These are phyloP conservation scores for Penicillium salamii DNA, from an alignment of 495 filamentous ascomycete species.

Conservation along the genomic window DNA sequence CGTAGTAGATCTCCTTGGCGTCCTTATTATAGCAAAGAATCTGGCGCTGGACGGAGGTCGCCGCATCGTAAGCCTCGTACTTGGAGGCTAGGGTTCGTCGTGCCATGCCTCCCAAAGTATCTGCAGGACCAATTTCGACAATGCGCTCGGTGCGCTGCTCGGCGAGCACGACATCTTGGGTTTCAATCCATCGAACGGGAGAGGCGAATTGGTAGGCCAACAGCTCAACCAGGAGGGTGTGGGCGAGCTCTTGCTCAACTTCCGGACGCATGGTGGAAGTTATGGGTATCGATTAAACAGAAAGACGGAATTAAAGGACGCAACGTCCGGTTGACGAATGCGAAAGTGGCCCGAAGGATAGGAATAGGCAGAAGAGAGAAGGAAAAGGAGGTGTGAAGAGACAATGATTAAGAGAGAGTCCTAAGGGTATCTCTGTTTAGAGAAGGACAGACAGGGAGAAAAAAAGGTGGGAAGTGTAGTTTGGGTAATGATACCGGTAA, in stretches of 20 bases:
- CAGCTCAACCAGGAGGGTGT: conserved; percentile 96
- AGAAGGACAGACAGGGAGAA: too few species aligned
- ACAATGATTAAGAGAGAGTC: too few species aligned
- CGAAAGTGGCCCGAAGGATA: conserved; percentile 4
- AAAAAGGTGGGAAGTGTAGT: too few species aligned
- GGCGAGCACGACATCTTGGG: conserved; percentile 97
- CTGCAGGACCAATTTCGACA: conserved; percentile 94
- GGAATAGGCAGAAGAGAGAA: conserved; percentile 7
- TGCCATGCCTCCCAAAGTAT: conserved; percentile 98
- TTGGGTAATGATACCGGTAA: conserved; percentile 16
- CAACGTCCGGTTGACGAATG: conserved; percentile 3
- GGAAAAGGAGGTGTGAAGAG: conserved; percentile 37
- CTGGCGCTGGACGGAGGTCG: conserved; percentile 90
- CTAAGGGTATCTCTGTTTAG: too few species aligned
- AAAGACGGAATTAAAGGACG: conserved; percentile 1
- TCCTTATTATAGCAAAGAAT: conserved; percentile 99
- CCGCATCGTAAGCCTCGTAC: conserved; percentile 98
- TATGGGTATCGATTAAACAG: conserved; percentile 15
- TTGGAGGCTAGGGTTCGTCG: conserved; percentile 93
- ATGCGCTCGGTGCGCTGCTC: conserved; percentile 95
- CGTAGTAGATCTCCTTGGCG: conserved; percentile 98
- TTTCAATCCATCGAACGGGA: conserved; percentile 98
- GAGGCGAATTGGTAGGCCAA: conserved; percentile 99
- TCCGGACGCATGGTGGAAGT: conserved; percentile 84
- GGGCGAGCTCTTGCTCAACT: conserved; percentile 96